Evolutionary conservation across 345 rosid genomes (phyloP), one percentile per base, ranked within the genome.

Genomic region (Erucastrum elatum): DNA sequence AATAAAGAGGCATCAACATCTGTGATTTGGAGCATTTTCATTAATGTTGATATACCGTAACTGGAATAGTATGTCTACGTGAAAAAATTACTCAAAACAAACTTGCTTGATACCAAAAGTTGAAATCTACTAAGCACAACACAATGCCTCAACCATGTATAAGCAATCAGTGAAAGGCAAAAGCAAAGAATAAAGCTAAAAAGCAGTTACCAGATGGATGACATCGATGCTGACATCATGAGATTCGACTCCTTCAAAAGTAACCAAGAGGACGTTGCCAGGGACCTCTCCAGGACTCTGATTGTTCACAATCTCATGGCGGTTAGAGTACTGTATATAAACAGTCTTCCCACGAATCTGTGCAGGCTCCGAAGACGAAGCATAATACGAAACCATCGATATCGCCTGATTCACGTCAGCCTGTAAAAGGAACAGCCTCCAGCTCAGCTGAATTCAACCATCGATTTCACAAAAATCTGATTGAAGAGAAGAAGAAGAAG

Each of bases 231-330:
- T 95, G 76, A 95, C 91, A 29, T 91, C 91, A 6, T 92, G 95
- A 78, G 98, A 89, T 81, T 93, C 96, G 25, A 93, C 98, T 66
- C 98, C 98, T 83, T 95, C 98, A 16, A 95, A 90, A 10, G 98
- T 95, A 33, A 95, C 97, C 34, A 95, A 85, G 67, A 95, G 84
- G 17, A 95, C 99, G 83, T 93, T 95, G 27, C 98, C 99, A 77
- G 97, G 99, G 81, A 87, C 89, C 82, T 93, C 99, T 27, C 97
- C 97, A 25, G 98, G 97, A 82, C 96, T 91, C 90, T 90, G 94
- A 82, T 89, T 93, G 88, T 93, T 94, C 35, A 95, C 98, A 69
- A 95, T 95, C 66, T 95, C 99, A 81, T 93, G 98, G 35, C 98
- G 87, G 71, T 95, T 93, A 1, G 99, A 95, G 78, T 95, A 93